These are phyloP conservation scores for Fonsecaea nubica DNA, from an alignment of 2,329 filamentous ascomycete species.

Conservation along the genomic window DNA sequence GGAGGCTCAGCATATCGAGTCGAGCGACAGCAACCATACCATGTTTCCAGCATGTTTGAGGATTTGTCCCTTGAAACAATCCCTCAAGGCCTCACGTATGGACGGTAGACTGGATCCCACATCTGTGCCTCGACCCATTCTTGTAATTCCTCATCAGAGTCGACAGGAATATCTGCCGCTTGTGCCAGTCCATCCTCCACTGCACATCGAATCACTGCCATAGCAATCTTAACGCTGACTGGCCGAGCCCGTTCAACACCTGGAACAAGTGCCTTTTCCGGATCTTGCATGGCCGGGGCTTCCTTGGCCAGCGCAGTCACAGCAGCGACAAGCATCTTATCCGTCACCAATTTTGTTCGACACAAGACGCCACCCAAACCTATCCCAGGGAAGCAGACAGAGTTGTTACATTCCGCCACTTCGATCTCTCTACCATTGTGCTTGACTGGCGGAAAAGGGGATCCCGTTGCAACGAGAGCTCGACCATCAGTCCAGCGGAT, in stretches of 20 bases:
- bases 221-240: conserved; percentile 79
- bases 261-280: conserved; percentile 72
- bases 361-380: conserved; percentile 78
- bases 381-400: conserved; percentile 83
- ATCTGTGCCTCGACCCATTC: conserved; percentile 52
- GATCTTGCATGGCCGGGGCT: conserved; percentile 72
- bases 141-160: conserved; percentile 45
- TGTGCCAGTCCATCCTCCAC: conserved; percentile 72
- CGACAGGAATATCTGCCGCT: conserved; percentile 67
- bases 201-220: conserved; percentile 74
- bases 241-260: conserved; percentile 76
- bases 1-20: background rate
- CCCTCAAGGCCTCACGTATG: conserved; percentile 14
- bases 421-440: conserved; percentile 62
- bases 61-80: background rate
- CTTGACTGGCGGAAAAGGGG: conserved; percentile 77
- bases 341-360: conserved; percentile 70
- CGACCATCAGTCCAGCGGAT: conserved; percentile 78
- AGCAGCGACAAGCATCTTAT: conserved; percentile 82
- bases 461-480: conserved; percentile 81
- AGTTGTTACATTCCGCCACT: conserved; percentile 87
- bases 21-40: background rate
- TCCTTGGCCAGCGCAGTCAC: conserved; percentile 73
- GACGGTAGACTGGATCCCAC: conserved; percentile 50
- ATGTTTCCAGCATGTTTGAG: background rate